Evolutionary conservation across 2,329 filamentous ascomycete species (phyloP).

Genomic region (Aureobasidium sp.): DNA sequence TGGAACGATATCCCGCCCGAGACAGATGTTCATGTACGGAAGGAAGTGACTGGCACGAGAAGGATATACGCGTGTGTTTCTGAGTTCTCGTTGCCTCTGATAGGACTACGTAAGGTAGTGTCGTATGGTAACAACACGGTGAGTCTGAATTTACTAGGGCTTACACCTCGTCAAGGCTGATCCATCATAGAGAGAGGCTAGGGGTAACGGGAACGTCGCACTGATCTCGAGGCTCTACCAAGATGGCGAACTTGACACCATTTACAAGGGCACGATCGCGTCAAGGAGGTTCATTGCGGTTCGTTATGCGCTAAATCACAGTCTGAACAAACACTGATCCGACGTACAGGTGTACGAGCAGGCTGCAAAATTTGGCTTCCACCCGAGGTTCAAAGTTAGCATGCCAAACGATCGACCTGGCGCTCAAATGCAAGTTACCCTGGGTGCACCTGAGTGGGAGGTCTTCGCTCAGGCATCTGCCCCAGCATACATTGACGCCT

Average conservation of each 20-base stretch:
- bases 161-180: not conserved
- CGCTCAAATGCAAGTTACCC: not conserved
- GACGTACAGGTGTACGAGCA: not conserved
- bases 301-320: not conserved
- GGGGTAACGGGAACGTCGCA: not conserved
- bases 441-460: not conserved
- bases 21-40: too few relatives aligned
- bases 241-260: not conserved
- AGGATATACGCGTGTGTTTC: not conserved
- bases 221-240: not conserved
- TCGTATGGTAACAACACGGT: not conserved
- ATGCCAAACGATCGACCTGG: not conserved
- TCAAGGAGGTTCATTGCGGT: not conserved
- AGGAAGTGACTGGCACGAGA: not conserved
- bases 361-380: not conserved
- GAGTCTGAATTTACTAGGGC: not conserved
- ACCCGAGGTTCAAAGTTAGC: not conserved
- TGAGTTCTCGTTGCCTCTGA: not conserved
- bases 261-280: not conserved
- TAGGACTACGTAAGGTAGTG: not conserved
- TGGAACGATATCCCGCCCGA: not conserved
- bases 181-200: not conserved
- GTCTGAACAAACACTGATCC: not conserved
- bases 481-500: not conserved
- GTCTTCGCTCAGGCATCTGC: not conserved